Evolutionary conservation across 768 basidiomycete species (phyloP), one percentile per base, ranked within the genome.

Genomic region (Mycena floridula): DNA sequence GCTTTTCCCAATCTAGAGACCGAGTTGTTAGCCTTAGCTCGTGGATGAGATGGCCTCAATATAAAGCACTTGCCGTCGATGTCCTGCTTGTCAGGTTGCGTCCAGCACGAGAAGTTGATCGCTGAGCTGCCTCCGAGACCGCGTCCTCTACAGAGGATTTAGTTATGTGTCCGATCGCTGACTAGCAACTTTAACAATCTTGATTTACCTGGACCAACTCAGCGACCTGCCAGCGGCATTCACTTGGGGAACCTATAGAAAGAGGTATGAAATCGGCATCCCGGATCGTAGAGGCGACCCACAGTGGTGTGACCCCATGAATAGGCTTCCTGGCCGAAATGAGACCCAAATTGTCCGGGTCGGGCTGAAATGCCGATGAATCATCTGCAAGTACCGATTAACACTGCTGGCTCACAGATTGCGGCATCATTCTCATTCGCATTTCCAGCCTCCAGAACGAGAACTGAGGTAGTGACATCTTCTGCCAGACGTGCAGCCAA

Each of bases 121-220:
- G 48, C 48, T 12, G 55, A 55, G 28, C 44, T 42, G 20, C 56
- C 57, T 15, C 57, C 57, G 15, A 59, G 54, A 11, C 54, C 50
- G 20, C 50, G 45, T 13, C 57, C 55, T 6, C 57, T 58, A 25
- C 16, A 9, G n/a, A n/a, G n/a, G n/a, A n/a, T n/a, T n/a, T n/a
- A n/a, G n/a, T n/a, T n/a, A n/a, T n/a, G n/a, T n/a, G n/a, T n/a
- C n/a, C n/a, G n/a, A n/a, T n/a, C n/a, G n/a, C n/a, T n/a, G n/a
- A n/a, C n/a, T n/a, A n/a, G n/a, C n/a, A n/a, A n/a, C n/a, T n/a
- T 42, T n/a, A n/a, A n/a, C n/a, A n/a, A n/a, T n/a, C n/a, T n/a
- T n/a, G n/a, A n/a, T 46, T 11, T 13, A 53, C 40, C 43, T 26
- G 22, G 37, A 28, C 52, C 52, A 51, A 12, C 20, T 15, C 13